Conservation (phyloP, 2,329 filamentous ascomycete species). For the Aspergillus sp. region DNA sequence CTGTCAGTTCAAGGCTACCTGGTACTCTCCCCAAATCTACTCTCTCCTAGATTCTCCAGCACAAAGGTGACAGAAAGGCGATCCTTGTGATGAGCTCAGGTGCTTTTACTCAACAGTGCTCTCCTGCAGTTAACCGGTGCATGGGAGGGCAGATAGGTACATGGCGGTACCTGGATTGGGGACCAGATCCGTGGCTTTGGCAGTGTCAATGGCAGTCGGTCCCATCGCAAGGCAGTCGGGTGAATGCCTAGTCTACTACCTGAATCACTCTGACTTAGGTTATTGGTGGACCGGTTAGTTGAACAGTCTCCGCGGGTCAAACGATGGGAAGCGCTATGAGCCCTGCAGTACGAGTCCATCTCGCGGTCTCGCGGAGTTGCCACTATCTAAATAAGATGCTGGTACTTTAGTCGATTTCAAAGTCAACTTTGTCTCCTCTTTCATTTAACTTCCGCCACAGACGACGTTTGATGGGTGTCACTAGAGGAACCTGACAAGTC, state of each 20-base stretch:
- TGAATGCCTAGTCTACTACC: neutral
- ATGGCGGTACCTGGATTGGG: too few species aligned
- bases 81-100: neutral
- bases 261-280: neutral
- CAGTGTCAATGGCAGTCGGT: neutral
- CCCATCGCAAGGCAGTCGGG: neutral
- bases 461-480: neutral
- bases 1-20: neutral
- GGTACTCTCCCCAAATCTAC: neutral
- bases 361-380: neutral
- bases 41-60: neutral
- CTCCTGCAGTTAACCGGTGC: neutral
- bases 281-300: neutral
- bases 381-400: neutral
- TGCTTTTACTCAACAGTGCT: neutral
- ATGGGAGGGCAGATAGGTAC: slow-evolving; percentile 4
- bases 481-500: neutral
- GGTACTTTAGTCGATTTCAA: neutral
- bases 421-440: neutral
- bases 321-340: too few species aligned
- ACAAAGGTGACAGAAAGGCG: neutral
- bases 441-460: neutral
- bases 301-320: too few species aligned
- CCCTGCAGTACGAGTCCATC: too few species aligned
- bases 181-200: slow-evolving; percentile 8